A percentile compares a stretch with the other conserved stretches of the same genome.
Evolutionary conservation across 139 green algal genomes (phyloP).

Genomic region (Coelastrella sp.): DNA sequence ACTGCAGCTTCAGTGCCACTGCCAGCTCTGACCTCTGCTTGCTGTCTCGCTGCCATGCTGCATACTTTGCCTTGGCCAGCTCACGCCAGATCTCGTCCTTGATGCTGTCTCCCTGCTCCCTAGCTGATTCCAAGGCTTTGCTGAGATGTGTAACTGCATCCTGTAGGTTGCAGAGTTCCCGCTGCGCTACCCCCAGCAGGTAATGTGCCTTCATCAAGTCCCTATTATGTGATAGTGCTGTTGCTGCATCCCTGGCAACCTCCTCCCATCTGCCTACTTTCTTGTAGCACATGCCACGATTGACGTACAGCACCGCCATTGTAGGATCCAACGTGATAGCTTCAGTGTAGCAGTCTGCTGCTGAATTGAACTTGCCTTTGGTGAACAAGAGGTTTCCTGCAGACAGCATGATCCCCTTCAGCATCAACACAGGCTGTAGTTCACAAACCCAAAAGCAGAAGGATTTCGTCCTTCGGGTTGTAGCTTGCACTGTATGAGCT

Average conservation of each 20-base stretch:
- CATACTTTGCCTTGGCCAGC: conserved; percentile 59
- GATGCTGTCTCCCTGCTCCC: conserved; percentile 71
- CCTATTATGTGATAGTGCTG: conserved; percentile 48
- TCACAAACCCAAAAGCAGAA: too few species aligned
- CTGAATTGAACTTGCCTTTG: conserved; percentile 60
- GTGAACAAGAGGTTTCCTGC: conserved; percentile 61
- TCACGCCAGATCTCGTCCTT: conserved; percentile 72
- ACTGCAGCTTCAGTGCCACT: conserved; percentile 27
- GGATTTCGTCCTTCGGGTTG: too few species aligned
- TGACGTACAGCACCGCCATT: conserved; percentile 61
- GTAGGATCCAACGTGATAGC: conserved; percentile 54
- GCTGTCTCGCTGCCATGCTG: conserved; percentile 42
- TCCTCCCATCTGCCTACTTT: conserved; percentile 52
- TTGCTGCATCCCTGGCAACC: conserved; percentile 51
- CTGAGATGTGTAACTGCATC: conserved; percentile 52
- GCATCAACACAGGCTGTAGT: not conserved
- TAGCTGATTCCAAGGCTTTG: conserved; percentile 70
- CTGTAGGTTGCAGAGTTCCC: conserved; percentile 23
- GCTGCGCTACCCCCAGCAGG: conserved; percentile 59
- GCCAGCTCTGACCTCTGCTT: not conserved
- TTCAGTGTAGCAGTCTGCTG: conserved; percentile 65
- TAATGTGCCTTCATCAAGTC: conserved; percentile 57
- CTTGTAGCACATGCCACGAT: conserved; percentile 55
- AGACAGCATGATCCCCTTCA: not conserved
- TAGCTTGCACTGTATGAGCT: too few species aligned